Evolutionary conservation across 2,329 filamentous ascomycete species (phyloP), one percentile per base, ranked within the genome.

Genomic region (Fusarium sp.): DNA sequence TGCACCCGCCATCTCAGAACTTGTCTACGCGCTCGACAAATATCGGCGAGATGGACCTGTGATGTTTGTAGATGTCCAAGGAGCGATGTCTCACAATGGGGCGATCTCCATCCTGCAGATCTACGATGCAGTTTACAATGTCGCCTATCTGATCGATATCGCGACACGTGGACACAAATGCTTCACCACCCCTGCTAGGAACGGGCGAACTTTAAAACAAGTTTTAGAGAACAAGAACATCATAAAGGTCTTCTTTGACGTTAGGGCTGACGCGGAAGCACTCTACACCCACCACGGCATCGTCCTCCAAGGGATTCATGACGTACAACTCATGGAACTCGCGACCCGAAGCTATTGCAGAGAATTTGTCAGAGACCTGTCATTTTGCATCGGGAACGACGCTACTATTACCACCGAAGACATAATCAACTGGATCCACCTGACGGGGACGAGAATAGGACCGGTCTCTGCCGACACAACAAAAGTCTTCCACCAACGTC

Each of bases 291-390:
- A 45, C 3, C 46, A 17, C 4, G 8, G 15, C 13, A 35, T 59
- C 0, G 6, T 4, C 5, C 35, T 48, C 3, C 35, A 30, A 15
- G 50, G 51, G 0, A 27, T 43, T 13, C 56, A 56, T 7, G 56
- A 59, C 27, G 35, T 59, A 19, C 51, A 59, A 15, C 56, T 56
- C 1, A 56, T 56, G 43, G 43, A 48, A 14, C 22, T 60, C 2
- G 32, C 37, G 19, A 22, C 44, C 0, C 20, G 56, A 8, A 33
- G 6, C n/a, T 20, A 25, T 11, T 14, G 19, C 1, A 35, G 10
- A 23, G 33, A 6, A 37, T 45, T 7, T n/a, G 17, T 41, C 15
- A 41, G 15, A 1, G 33, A 19, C 3, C 9, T 56, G 9, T 22
- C 43, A 3, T n/a, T 6, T 2, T 59, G 50, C n/a, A 56, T 56